These are phyloP conservation scores for Collybiopsis confluens DNA, from an alignment of 768 basidiomycete species.

Conservation along the genomic window DNA sequence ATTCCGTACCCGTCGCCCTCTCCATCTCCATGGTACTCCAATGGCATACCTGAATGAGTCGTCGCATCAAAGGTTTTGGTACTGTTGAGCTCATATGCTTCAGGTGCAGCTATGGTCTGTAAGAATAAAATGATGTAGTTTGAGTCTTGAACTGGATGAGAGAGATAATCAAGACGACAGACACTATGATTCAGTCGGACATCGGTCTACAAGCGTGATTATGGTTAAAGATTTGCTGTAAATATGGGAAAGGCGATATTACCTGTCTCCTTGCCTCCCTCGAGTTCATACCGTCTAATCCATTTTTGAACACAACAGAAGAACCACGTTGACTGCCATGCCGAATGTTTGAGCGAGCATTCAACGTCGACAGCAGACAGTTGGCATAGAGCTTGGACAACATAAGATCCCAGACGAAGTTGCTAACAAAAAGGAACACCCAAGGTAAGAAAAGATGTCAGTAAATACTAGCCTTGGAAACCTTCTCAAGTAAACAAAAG, in stretches of 20 bases:
- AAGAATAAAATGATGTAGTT: not conserved
- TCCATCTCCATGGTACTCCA: not conserved
- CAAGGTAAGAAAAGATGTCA: too few relatives aligned
- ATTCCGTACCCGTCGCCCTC: not conserved
- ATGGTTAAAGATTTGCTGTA: too few relatives aligned
- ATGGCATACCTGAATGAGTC: not conserved
- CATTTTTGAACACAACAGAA: not conserved
- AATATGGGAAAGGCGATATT: too few relatives aligned
- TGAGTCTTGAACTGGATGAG: too few relatives aligned
- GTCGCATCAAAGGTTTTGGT: not conserved
- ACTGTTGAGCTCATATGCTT: not conserved
- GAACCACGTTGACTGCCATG: not conserved
- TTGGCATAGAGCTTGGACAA: too few relatives aligned
- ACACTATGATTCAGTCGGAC: too few relatives aligned
- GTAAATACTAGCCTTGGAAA: not conserved
- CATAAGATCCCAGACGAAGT: conserved; percentile 53
- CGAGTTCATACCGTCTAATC: not conserved
- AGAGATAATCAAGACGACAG: too few relatives aligned
- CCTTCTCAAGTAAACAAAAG: too few relatives aligned
- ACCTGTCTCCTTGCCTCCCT: not conserved
- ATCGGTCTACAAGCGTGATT: too few relatives aligned
- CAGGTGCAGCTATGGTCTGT: not conserved
- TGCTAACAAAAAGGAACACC: conserved; percentile 27
- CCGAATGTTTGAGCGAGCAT: conserved; percentile 28
- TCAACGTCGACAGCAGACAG: conserved; percentile 44